Evolutionary conservation across 768 basidiomycete genomes (phyloP).

Genomic region (Leccinum subgranulosum): DNA sequence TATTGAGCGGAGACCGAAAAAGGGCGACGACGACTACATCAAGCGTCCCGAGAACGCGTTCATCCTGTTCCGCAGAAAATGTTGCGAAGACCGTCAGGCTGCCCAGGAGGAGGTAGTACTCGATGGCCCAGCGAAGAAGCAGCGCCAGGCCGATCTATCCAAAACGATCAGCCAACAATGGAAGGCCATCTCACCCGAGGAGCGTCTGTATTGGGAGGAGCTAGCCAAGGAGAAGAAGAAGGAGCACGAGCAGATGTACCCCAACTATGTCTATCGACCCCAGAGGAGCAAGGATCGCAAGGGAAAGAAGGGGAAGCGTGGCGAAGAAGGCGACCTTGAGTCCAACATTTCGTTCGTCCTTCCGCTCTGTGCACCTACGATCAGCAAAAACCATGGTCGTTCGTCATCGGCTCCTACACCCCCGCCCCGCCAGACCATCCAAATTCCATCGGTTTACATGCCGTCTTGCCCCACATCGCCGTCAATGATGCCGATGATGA

Average conservation of each 20-base stretch:
- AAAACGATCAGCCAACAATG: constrained; percentile 82
- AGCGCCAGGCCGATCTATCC: constrained; percentile 74
- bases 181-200: constrained; percentile 64
- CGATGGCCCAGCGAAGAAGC: constrained; percentile 57
- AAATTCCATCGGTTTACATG: constrained; percentile 61
- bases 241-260: constrained; percentile 73
- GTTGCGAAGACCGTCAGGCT: constrained; percentile 67
- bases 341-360: constrained; percentile 48
- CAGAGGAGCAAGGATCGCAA: constrained; percentile 54
- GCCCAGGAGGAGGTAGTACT: constrained; percentile 45
- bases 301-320: constrained; percentile 41
- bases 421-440: constrained; percentile 63
- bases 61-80: constrained; percentile 79
- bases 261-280: constrained; percentile 80
- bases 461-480: constrained; percentile 67
- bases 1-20: constrained; percentile 48
- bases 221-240: constrained; percentile 76
- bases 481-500: constrained; percentile 52
- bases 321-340: constrained; percentile 45
- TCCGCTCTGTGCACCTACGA: constrained; percentile 37
- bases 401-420: constrained; percentile 63
- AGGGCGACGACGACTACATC: constrained; percentile 81
- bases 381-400: constrained; percentile 43
- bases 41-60: constrained; percentile 84
- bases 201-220: constrained; percentile 72